Evolutionary conservation across 257 asterid genomes (phyloP).

Genomic region (Nicotiana paniculata): DNA sequence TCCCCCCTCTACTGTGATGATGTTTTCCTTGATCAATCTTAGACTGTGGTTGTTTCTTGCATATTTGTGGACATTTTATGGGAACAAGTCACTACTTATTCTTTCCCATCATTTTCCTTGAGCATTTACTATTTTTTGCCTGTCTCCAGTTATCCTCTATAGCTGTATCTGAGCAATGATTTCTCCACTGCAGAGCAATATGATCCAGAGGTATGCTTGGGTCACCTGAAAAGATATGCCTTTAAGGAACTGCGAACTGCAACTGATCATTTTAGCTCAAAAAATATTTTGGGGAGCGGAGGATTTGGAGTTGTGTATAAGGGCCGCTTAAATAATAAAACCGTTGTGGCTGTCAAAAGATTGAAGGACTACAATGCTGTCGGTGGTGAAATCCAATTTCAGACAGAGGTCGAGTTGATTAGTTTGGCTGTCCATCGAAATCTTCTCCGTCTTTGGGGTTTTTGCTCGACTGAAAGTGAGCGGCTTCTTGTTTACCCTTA

Average conservation of each 20-base stretch:
- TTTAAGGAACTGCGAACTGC: conserved; percentile 24
- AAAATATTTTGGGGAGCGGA: conserved; percentile 32
- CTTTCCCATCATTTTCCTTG: not conserved
- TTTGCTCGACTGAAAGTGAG: conserved; percentile 26
- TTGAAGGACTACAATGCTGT: conserved; percentile 15
- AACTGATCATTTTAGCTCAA: conserved; percentile 28
- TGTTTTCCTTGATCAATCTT: not conserved
- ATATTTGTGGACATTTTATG: not conserved
- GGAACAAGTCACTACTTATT: not conserved
- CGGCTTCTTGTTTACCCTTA: conserved; percentile 35
- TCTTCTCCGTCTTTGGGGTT: conserved; percentile 29
- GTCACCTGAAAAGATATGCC: conserved; percentile 24
- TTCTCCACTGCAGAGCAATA: conserved; percentile 5
- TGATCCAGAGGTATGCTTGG: conserved; percentile 23
- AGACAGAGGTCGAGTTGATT: conserved; percentile 34
- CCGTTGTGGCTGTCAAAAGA: conserved; percentile 30
- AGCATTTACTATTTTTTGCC: not conserved
- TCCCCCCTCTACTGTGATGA: not conserved
- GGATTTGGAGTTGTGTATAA: conserved; percentile 37
- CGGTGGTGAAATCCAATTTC: conserved; percentile 28
- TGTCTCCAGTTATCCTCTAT: not conserved
- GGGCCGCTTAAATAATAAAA: conserved; percentile 24
- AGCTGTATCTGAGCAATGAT: conserved; percentile 1
- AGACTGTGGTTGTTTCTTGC: not conserved
- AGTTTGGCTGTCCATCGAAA: conserved; percentile 33